Conservation (phyloP, 805 yeast species). For the Pichia kluyveri region DNA sequence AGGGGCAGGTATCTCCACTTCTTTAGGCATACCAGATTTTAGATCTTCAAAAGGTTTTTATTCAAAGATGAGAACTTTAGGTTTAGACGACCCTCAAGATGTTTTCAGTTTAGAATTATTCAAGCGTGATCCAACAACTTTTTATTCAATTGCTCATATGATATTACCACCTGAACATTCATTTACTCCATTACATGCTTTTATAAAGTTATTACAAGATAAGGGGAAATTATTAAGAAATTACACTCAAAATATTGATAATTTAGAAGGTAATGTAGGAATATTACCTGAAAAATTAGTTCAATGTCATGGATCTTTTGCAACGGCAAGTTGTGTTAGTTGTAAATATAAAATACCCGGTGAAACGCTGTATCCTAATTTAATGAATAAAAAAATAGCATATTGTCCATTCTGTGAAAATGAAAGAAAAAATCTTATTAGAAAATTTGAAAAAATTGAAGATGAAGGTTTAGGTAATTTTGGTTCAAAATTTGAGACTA, state of each 20-base stretch:
- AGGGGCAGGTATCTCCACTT: conserved; percentile 91
- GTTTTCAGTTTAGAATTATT: conserved; percentile 74
- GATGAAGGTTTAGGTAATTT: conserved; percentile 20
- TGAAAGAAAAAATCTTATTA: conserved; percentile 28
- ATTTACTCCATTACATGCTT: conserved; percentile 74
- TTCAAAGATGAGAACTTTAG: conserved; percentile 54
- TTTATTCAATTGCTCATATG: conserved; percentile 80
- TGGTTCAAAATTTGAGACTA: conserved; percentile 21
- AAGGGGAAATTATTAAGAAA: conserved; percentile 71
- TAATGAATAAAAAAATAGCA: conserved; percentile 54
- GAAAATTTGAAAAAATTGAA: conserved; percentile 23
- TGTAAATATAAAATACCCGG: conserved; percentile 66
- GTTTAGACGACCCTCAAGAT: conserved; percentile 81
- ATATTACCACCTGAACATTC: conserved; percentile 64
- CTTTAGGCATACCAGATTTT: conserved; percentile 87
- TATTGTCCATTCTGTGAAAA: conserved; percentile 59
- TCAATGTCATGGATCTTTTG: conserved; percentile 92
- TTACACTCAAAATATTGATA: conserved; percentile 88
- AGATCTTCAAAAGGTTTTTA: conserved; percentile 85
- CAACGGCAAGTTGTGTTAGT: conserved; percentile 74
- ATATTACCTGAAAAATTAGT: conserved; percentile 55
- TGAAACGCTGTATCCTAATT: conserved; percentile 47
- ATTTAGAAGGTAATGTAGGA: conserved; percentile 77
- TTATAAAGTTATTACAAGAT: conserved; percentile 64
- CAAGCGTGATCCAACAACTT: conserved; percentile 65